These are phyloP conservation scores for Penicillium coffeae DNA, from an alignment of 495 filamentous ascomycete species.

Conservation along the genomic window DNA sequence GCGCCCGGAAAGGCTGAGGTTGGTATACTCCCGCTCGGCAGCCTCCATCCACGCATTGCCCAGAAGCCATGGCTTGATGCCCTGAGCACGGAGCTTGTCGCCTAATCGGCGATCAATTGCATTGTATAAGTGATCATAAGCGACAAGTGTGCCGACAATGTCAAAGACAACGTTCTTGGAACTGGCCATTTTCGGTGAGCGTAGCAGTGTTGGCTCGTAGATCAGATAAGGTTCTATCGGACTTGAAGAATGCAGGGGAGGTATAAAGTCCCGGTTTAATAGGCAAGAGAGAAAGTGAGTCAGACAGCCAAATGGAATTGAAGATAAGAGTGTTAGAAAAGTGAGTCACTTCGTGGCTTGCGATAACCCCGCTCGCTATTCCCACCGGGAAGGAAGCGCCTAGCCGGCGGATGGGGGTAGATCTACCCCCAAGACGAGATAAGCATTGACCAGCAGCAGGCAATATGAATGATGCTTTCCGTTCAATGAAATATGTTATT, in stretches of 20 bases:
- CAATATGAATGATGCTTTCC: background rate
- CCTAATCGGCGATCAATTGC: constrained; percentile 30
- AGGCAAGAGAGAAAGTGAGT: too few relatives aligned
- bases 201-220: background rate
- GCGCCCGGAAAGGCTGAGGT: constrained; percentile 31
- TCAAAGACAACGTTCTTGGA: constrained; percentile 40
- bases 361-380: background rate
- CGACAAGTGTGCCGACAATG: constrained; percentile 37
- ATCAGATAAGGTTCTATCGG: constrained; percentile 1
- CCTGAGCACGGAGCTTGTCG: constrained; percentile 28
- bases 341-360: too few relatives aligned
- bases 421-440: background rate
- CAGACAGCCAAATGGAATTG: too few relatives aligned
- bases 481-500: background rate
- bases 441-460: background rate
- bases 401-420: background rate
- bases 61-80: constrained; percentile 31
- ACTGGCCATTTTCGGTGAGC: constrained; percentile 11
- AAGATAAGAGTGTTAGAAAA: too few relatives aligned
- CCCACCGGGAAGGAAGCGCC: background rate
- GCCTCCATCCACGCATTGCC: constrained; percentile 39
- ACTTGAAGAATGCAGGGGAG: background rate
- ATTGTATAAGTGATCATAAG: constrained; percentile 28
- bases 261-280: too few relatives aligned
- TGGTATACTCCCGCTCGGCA: constrained; percentile 41